Evolutionary conservation across 768 basidiomycete genomes (phyloP), one percentile per base, ranked within the genome.

Genomic region (Phaeolepiota aurea): DNA sequence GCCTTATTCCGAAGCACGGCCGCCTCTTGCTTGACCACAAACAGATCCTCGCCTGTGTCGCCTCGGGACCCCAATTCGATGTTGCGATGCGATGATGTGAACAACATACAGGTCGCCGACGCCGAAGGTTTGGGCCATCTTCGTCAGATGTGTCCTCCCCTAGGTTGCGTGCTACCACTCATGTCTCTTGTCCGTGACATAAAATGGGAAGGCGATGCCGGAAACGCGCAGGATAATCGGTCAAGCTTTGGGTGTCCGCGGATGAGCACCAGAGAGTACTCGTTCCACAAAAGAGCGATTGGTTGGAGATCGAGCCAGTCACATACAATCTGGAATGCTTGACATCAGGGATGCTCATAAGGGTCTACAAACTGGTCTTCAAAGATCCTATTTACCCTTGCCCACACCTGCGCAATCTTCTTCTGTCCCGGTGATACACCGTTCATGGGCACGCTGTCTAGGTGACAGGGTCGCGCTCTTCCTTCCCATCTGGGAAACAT

Each of bases 31-130:
- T 45, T 44, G 48, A 52, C 43, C 35, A 67, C 72, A 43, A 19
- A 71, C 74, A 71, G 59, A 62, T 62, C 64, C 63, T 51, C 56
- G 68, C 64, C 55, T 69, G 74, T 60, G 52, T 62, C 52, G 57
- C 66, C 73, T 76, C 68, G 71, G 74, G 73, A 69, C 54, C 71
- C 73, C 65, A 51, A 56, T 55, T 54, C 43, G 43, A n/a, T 44
- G 38, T 45, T 45, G 41, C 40, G 32, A 30, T 31, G 45, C 19
- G 44, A 44, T 42, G 42, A 52, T 53, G 37, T 49, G 47, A 30
- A 19, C 14, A 46, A 45, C 60, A 43, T 43, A 62, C 64, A 60
- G 56, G 53, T 48, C 31, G 48, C 49, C 48, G 42, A 41, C 37
- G 38, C 28, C 44, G 13, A n/a, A 39, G 42, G 44, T 20, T 45